Base-by-base conservation (phyloP, 805 yeast genomes). In the Maudiozyma saulgeensis region DNA sequence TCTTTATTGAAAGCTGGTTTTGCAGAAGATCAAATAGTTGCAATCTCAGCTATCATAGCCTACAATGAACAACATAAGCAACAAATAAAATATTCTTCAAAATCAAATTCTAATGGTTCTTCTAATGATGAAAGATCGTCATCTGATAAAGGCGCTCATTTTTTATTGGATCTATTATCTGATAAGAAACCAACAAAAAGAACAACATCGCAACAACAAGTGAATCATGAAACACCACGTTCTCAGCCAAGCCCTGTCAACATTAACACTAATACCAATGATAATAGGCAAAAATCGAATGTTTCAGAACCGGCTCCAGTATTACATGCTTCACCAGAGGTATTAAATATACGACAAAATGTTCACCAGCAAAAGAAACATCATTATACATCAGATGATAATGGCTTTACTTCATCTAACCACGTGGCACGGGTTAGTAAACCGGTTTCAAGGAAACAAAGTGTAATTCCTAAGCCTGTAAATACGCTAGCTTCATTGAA, bases 31-130 rank as follows among this genome's bases (percentile, higher is more conserved):
- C 93, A 85, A 61, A 84, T 85, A 13, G 87, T 82, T 57, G 80
- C 87, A 2, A 68, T 85, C 34, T 81, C 87, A 6, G 87, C 87
- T 0, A 70, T 84, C 46, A 78, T 84, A 32, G 90, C 89, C 0
- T 85, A 81, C 56, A 84, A 84, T 63, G 82, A 80, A 65, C 70
- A 56, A 45, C 56, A 61, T 43, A 62, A 58, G 41, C 40, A 43
- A 16, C 52, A 50, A 38, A 16, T 18, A n/a, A 38, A 19, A n/a
- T n/a, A 31, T 43, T 9, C 25, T n/a, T n/a, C 18, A 8, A 19
- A 23, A 16, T 12, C 25, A 25, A 15, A 46, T 7, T 8, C 39
- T 26, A 19, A 8, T 13, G 39, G 32, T 9, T 19, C 15, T 32
- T 39, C 47, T 1, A n/a, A 16, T 15, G 19, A 19, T 18, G 42